Evolutionary conservation across 371 early-diverging fungal species (phyloP).

Genomic region (Phascolomyces articulosus): DNA sequence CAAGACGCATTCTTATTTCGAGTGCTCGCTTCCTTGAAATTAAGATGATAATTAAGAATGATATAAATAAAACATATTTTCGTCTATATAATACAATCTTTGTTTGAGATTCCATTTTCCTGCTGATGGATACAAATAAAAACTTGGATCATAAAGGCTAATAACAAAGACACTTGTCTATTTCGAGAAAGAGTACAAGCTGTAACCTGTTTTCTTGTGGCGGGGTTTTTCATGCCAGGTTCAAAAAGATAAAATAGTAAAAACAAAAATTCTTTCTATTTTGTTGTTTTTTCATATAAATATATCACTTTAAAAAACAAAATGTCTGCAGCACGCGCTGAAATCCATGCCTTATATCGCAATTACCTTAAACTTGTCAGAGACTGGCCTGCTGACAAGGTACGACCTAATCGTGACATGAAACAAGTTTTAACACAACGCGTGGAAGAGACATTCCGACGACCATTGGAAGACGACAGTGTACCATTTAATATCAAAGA

Average conservation of each 20-base stretch:
- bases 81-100: no score
- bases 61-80: no score
- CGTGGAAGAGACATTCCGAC: conserved; percentile 55
- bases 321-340: conserved; percentile 24
- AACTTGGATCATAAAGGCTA: no score
- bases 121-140: no score
- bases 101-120: no score
- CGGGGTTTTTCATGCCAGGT: neutral
- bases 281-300: no score
- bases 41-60: no score
- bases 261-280: neutral
- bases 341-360: conserved; percentile 54
- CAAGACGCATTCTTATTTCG: no score
- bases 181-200: no score
- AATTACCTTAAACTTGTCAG: conserved; percentile 55
- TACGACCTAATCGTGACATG: conserved; percentile 63
- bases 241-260: neutral
- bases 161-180: no score
- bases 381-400: conserved; percentile 63
- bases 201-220: neutral
- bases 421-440: conserved; percentile 56
- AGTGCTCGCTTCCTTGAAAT: no score
- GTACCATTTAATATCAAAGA: conserved; percentile 36
- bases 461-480: conserved; percentile 30
- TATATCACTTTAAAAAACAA: neutral